Percentiles rank a stretch among this genome's conserved stretches.
These are phyloP conservation scores for Diatrype stigma DNA, from an alignment of 2,329 filamentous ascomycete genomes.

Conservation along the genomic window DNA sequence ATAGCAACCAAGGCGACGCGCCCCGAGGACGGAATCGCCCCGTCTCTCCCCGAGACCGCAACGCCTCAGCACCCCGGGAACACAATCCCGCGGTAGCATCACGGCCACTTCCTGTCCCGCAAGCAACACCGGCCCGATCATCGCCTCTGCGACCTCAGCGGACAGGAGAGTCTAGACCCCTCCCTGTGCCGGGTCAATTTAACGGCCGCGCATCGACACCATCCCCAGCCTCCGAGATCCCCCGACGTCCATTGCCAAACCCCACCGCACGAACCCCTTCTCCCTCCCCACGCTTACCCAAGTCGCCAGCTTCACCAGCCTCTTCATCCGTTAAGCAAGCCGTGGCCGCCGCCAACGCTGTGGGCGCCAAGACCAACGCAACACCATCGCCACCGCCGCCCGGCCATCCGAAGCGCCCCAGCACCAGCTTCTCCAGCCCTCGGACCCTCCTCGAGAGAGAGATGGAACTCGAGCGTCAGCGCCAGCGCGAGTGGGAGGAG, in stretches of 20 bases:
- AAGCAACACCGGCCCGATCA: slow-evolving; percentile 25
- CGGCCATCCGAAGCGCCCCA: slow-evolving; percentile 24
- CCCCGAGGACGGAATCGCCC: slow-evolving; percentile 15
- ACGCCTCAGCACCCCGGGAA: too few species aligned
- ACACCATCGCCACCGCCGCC: slow-evolving; percentile 4
- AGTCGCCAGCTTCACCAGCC: slow-evolving; percentile 19
- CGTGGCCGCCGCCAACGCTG: neutral
- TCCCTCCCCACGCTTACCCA: slow-evolving; percentile 8
- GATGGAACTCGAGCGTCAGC: slow-evolving; percentile 74
- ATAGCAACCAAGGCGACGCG: slow-evolving; percentile 3
- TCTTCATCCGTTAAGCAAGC: slow-evolving; percentile 17
- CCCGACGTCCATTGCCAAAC: neutral
- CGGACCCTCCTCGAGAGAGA: slow-evolving; percentile 70
- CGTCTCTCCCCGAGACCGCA: too few species aligned
- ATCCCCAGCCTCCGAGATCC: slow-evolving; percentile 3
- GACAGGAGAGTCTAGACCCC: slow-evolving; percentile 44
- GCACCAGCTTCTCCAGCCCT: slow-evolving; percentile 7
- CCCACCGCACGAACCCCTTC: slow-evolving; percentile 9
- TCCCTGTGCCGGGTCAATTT: slow-evolving; percentile 42
- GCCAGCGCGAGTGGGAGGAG: slow-evolving; percentile 77
- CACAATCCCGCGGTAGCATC: slow-evolving; percentile 20
- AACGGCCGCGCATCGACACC: slow-evolving; percentile 24
- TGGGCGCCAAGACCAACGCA: neutral
- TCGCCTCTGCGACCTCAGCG: slow-evolving; percentile 30
- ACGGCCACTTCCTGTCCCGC: slow-evolving; percentile 39